Conservation (phyloP, 2,329 filamentous ascomycete genomes). For the Hortaea werneckii region DNA sequence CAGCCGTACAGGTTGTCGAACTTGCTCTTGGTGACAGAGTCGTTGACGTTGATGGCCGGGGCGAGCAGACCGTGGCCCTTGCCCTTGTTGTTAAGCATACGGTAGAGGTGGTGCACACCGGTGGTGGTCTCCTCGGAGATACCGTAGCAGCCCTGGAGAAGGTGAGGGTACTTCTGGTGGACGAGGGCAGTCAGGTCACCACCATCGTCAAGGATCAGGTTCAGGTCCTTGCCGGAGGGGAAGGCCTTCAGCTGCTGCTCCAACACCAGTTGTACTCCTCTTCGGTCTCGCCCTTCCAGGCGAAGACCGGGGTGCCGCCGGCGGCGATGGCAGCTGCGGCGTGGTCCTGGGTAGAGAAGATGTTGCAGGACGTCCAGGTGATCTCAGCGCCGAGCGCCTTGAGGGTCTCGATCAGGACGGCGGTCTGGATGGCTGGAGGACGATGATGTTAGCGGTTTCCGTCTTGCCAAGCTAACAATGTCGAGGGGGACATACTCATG, state of each 20-base stretch:
- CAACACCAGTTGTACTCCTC: constrained; percentile 99
- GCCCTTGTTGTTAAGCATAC: constrained; percentile 77
- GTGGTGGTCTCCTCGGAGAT: constrained; percentile 99
- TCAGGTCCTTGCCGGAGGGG: constrained; percentile 92
- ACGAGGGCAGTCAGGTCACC: constrained; percentile 94
- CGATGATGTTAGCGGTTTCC: not conserved
- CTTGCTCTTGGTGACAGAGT: constrained; percentile 99
- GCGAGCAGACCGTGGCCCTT: constrained; percentile 65
- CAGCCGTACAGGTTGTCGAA: constrained; percentile 99
- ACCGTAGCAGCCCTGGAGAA: constrained; percentile 97
- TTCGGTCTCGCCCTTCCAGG: constrained; percentile 88
- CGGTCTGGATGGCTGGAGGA: constrained; percentile 84
- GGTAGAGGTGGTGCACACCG: constrained; percentile 98
- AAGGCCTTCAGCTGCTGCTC: constrained; percentile 96
- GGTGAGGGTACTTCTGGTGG: constrained; percentile 96
- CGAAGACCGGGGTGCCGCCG: constrained; percentile 77
- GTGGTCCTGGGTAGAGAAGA: constrained; percentile 98
- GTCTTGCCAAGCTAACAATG: not conserved
- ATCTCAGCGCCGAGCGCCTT: constrained; percentile 91
- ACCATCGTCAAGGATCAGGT: constrained; percentile 98
- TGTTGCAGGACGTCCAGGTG: constrained; percentile 99
- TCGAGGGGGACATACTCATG: constrained; percentile 57
- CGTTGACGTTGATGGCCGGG: constrained; percentile 98
- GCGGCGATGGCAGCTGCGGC: constrained; percentile 96
- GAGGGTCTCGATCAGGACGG: constrained; percentile 97